Evolutionary conservation across 768 basidiomycete genomes (phyloP).

Genomic region (Sistotremastrum suecicum): DNA sequence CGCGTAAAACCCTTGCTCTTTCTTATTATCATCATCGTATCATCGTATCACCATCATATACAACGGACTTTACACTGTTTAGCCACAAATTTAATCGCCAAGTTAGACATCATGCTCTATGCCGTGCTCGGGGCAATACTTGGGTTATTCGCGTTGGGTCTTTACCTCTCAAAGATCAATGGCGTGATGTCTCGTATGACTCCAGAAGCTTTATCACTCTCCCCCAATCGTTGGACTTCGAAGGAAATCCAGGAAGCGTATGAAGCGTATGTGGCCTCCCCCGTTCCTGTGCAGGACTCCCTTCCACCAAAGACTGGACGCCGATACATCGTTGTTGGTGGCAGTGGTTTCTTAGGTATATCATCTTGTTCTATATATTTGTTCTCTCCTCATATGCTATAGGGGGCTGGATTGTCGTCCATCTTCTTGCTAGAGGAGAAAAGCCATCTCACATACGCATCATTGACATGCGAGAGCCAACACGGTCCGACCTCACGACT

Average conservation of each 20-base stretch:
- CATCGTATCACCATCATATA: too few relatives aligned
- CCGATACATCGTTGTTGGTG: constrained; percentile 64
- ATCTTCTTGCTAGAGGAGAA: constrained; percentile 58
- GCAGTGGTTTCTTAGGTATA: constrained; percentile 28
- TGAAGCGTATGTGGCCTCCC: constrained; percentile 17
- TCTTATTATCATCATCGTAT: too few relatives aligned
- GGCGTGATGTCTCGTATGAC: constrained; percentile 36
- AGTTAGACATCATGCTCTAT: too few relatives aligned
- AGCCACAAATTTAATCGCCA: too few relatives aligned
- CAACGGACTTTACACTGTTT: too few relatives aligned
- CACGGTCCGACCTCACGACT: constrained; percentile 38
- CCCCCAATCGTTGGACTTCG: constrained; percentile 36
- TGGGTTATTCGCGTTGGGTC: constrained; percentile 6
- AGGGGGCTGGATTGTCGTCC: constrained; percentile 64
- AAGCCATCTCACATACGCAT: constrained; percentile 49
- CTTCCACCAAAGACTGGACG: constrained; percentile 59
- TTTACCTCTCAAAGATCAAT: constrained; percentile 42
- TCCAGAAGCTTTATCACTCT: constrained; percentile 29
- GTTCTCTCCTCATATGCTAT: constrained; percentile 29
- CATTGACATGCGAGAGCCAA: constrained; percentile 50
- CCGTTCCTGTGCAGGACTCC: constrained; percentile 25
- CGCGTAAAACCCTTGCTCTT: too few relatives aligned
- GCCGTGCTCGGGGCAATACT: background rate
- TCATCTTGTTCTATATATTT: background rate
- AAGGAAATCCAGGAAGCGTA: constrained; percentile 27